These are phyloP conservation scores for Melampsora larici-populina DNA, from an alignment of 1,284 basidiomycete genomes.

Conservation along the genomic window DNA sequence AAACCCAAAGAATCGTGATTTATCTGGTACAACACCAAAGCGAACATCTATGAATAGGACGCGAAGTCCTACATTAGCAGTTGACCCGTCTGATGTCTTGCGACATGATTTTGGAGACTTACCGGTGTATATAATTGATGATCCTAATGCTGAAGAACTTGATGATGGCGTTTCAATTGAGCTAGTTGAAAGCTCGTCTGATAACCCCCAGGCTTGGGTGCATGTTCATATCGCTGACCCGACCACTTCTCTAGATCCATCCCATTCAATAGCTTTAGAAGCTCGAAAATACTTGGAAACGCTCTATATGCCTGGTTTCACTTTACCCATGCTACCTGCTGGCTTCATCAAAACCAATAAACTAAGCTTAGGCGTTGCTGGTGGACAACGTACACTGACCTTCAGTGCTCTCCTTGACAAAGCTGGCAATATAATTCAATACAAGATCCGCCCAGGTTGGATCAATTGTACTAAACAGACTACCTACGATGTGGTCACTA, in stretches of 20 bases:
- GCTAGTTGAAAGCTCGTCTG: slow-evolving; percentile 44
- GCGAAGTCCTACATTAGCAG: slow-evolving; percentile 43
- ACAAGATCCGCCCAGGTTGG: slow-evolving; percentile 67
- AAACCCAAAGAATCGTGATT: neutral
- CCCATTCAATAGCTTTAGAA: slow-evolving; percentile 62
- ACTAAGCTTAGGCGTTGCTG: slow-evolving; percentile 63
- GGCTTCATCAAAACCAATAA: slow-evolving; percentile 52
- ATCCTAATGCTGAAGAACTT: slow-evolving; percentile 73
- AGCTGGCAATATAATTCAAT: slow-evolving; percentile 67
- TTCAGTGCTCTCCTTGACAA: slow-evolving; percentile 73
- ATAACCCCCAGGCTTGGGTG: slow-evolving; percentile 64
- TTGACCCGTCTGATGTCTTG: slow-evolving; percentile 58
- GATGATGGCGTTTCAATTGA: slow-evolving; percentile 92
- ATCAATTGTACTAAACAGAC: slow-evolving; percentile 67
- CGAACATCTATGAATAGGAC: slow-evolving; percentile 6
- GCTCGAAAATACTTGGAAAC: slow-evolving; percentile 62
- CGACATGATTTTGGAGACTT: slow-evolving; percentile 80
- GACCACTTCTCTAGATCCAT: slow-evolving; percentile 70
- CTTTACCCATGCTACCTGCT: slow-evolving; percentile 69
- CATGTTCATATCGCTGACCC: slow-evolving; percentile 94
- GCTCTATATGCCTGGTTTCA: slow-evolving; percentile 65
- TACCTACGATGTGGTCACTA: slow-evolving; percentile 70
- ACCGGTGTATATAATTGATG: slow-evolving; percentile 87
- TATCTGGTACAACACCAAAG: neutral
- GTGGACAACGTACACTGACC: slow-evolving; percentile 62